Percentiles rank a stretch among this genome's conserved stretches.
Conservation (phyloP, 352 stramenopile species). For the Thraustochytrium sp. region DNA sequence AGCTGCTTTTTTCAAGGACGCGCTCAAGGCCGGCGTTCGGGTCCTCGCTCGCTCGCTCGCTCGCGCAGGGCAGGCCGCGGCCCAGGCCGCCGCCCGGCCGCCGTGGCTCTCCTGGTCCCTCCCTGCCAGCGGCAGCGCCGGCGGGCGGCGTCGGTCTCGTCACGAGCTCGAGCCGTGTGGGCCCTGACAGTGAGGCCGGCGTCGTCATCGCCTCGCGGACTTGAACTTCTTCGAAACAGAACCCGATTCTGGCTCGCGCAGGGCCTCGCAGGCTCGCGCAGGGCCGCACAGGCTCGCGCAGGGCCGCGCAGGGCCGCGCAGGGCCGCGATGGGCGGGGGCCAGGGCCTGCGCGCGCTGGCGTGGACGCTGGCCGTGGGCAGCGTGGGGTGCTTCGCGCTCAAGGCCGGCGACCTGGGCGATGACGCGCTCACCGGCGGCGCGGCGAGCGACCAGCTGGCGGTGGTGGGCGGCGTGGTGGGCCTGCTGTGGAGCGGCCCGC, state of each 20-base stretch:
- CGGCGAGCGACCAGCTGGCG: neutral
- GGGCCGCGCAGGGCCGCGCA: neutral
- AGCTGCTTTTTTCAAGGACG: no score
- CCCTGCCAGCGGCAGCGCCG: no score
- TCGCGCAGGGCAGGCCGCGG: no score
- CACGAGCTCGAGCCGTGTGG: no score
- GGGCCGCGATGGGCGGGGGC: neutral
- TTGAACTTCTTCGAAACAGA: neutral
- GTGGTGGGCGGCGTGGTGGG: neutral
- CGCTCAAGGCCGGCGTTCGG: no score
- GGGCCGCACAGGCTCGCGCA: no score
- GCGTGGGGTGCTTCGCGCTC: constrained; percentile 16
- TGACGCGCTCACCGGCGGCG: neutral
- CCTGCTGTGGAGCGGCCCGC: constrained; percentile 6
- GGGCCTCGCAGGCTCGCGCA: neutral
- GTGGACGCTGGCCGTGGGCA: neutral
- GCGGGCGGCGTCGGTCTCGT: no score
- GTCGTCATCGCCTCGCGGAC: neutral
- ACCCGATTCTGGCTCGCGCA: neutral
- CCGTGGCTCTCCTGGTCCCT: no score
- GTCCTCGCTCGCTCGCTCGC: no score
- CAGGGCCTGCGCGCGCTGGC: neutral
- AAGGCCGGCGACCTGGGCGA: neutral
- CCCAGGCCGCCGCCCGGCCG: no score
- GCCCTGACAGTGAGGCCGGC: no score